Evolutionary conservation across 768 basidiomycete genomes (phyloP), one percentile per base, ranked within the genome.

Genomic region (Leccinum disarticulatum): DNA sequence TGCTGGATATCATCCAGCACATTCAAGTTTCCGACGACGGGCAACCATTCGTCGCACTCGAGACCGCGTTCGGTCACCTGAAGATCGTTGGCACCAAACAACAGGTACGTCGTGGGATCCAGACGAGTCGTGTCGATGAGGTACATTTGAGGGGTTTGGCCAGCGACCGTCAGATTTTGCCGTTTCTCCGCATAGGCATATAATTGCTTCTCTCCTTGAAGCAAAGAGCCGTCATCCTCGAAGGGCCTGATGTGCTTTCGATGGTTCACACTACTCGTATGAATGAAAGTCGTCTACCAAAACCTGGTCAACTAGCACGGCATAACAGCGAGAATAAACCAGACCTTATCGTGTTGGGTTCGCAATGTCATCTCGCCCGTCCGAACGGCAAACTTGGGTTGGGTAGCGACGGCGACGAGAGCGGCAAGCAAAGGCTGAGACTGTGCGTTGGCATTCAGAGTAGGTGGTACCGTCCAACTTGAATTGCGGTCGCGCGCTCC

Each of bases 1-100:
- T 84, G 81, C 70, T 89, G 87, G n/a, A 96, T 77, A 63, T 93
- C 87, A 68, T 95, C 92, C 66, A 97, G 74, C 2, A 85, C 83
- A 66, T 88, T 81, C 53, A 87, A 65, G 62, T 87, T 83, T 43
- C 91, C 91, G 41, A 87, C 80, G 50, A 95, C 81, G 22, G 94
- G 92, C 11, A 98, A 76, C 95, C 95, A 98, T 48, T 84, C 86
- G 68, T 98, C 95, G 68, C 93, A 95, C 67, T 89, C 87, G 53
- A 98, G 72, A 6, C 93, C 92, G 17, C 83, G 81, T 41, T 85
- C 82, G 0, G 83, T 83, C 46, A 90, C 85, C 60, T 83, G 75
- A 31, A 95, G 81, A 53, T 87, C 82, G 72, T 92, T 86, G 0
- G 93, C 94, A 6, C 95, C 95, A 66, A 98, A 96, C 11, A 98